Evolutionary conservation across 2,329 filamentous ascomycete species (phyloP), one percentile per base, ranked within the genome.

Genomic region (Talaromyces marneffei): DNA sequence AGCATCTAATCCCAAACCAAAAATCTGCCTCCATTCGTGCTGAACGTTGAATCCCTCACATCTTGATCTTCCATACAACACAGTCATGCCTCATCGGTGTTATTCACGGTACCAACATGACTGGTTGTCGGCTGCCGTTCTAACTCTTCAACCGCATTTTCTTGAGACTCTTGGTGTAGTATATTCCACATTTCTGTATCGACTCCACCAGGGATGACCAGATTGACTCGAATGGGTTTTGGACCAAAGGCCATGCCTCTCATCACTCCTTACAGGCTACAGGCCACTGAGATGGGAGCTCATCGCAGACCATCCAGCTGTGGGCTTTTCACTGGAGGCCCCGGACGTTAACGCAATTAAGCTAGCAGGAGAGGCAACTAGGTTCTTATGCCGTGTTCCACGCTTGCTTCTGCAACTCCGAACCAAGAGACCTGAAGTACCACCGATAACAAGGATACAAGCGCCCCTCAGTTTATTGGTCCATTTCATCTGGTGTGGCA

Each of bases 161-260:
- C 27, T 31, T 25, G 25, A 50, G 25, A 31, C 16, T 50, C 16
- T 46, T 29, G 33, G 7, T 46, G 39, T 18, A 57, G 37, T 40
- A 44, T 31, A 23, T 56, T 29, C 54, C 54, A 69, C 33, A 80
- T n/a, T 60, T 77, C 75, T 3, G 78, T 80, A 35, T 74, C 57
- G 20, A 79, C 73, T 1, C 72, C 71, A 0, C 78, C 78, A 0
- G 77, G 77, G 10, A 70, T 63, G 4, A 81, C 75, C 0, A 71
- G 55, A 63, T 80, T 81, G 7, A 77, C 74, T 8, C 78, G 65
- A n/a, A 80, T 67, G 1, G 78, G 78, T 65, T 80, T 80, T 59
- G 90, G 68, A 66, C 89, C 86, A 35, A 88, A 66, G 8, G 44
- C 44, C 44, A 27, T 27, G 1, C 44, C 44, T 27, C 44, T 48